Conservation (phyloP, 2,329 filamentous ascomycete genomes). For the Nothophaeocryptopus gaeumannii region DNA sequence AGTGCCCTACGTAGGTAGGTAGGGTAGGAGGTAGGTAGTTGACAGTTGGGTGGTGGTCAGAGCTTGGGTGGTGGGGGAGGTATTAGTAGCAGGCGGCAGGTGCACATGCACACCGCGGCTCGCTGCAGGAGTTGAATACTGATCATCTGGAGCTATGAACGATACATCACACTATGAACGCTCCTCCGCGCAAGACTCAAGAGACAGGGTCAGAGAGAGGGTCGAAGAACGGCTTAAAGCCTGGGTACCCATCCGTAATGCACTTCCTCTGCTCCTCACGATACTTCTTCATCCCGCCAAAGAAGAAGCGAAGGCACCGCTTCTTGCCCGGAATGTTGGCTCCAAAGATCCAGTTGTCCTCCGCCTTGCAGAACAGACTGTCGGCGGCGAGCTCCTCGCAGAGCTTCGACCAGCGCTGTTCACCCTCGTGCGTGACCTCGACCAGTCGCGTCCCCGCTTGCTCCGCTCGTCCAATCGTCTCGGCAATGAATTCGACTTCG, state of each 20-base stretch:
- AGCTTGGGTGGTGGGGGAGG: too few relatives aligned
- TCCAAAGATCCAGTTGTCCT: slow-evolving; percentile 35
- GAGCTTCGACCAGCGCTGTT: slow-evolving; percentile 27
- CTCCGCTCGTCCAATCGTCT: slow-evolving; percentile 24
- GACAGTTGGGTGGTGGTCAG: too few relatives aligned
- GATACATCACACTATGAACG: too few relatives aligned
- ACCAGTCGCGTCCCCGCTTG: slow-evolving; percentile 20
- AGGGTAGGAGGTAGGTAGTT: too few relatives aligned
- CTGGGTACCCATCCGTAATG: slow-evolving; percentile 16
- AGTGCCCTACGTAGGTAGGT: too few relatives aligned
- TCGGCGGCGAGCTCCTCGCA: slow-evolving; percentile 27
- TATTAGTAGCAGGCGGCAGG: too few relatives aligned
- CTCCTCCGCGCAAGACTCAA: not conserved
- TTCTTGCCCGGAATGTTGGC: slow-evolving; percentile 31
- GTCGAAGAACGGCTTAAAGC: slow-evolving; percentile 21
- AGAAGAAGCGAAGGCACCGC: slow-evolving; percentile 25
- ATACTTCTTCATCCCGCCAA: slow-evolving; percentile 28
- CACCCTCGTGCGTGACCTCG: slow-evolving; percentile 30
- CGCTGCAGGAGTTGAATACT: too few relatives aligned
- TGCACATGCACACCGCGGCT: too few relatives aligned
- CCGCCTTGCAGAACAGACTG: slow-evolving; percentile 29
- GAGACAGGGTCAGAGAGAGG: too few relatives aligned
- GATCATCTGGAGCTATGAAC: too few relatives aligned
- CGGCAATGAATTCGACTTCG: slow-evolving; percentile 33
- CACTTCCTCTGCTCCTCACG: slow-evolving; percentile 21